Percentiles rank a stretch among this genome's conserved stretches.
Evolutionary conservation across 2,329 filamentous ascomycete genomes (phyloP).

Genomic region (Ophiostoma perfectum): DNA sequence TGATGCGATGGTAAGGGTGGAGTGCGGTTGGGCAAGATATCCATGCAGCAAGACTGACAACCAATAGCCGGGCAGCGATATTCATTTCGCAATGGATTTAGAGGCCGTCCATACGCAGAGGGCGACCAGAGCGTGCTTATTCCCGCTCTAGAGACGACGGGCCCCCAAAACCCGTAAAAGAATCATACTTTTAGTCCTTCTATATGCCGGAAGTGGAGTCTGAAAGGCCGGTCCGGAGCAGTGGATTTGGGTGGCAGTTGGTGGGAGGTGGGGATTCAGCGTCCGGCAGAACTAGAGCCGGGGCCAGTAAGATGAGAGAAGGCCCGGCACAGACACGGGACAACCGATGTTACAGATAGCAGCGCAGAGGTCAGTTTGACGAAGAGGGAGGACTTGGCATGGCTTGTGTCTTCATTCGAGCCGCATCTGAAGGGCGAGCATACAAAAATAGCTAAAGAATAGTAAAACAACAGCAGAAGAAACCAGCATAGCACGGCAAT

Average conservation of each 20-base stretch:
- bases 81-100: background rate
- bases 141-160: background rate
- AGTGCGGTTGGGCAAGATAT: background rate
- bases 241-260: background rate
- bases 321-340: background rate
- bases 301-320: background rate
- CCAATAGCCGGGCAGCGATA: background rate
- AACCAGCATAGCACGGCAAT: too few relatives aligned
- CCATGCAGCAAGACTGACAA: background rate
- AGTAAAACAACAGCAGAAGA: too few relatives aligned
- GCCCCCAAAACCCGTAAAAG: conserved; percentile 2
- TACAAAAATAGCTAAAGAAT: too few relatives aligned
- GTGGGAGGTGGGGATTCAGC: background rate
- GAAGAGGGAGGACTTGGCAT: too few relatives aligned
- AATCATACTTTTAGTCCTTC: background rate
- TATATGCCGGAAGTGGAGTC: background rate
- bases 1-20: background rate
- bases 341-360: background rate
- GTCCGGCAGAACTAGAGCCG: background rate
- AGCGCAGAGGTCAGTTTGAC: background rate
- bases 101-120: background rate
- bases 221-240: conserved; percentile 8
- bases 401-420: too few relatives aligned
- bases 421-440: too few relatives aligned
- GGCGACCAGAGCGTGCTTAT: background rate